Conservation (phyloP, 139 green algal genomes). For the Pycnococcus provasolii region DNA sequence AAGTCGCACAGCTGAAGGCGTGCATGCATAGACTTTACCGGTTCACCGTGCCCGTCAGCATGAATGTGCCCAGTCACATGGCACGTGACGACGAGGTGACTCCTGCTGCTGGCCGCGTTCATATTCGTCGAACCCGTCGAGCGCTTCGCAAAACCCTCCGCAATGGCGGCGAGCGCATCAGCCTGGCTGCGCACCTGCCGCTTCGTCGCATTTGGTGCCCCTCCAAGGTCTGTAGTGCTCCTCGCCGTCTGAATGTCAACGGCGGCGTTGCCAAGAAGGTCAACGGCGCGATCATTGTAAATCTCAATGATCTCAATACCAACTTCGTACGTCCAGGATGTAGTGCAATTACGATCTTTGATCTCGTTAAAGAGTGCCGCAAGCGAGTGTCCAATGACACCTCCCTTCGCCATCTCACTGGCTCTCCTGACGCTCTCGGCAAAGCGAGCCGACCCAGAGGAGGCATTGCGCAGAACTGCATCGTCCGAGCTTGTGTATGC, state of each 20-base stretch:
- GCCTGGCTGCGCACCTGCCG: too few relatives aligned
- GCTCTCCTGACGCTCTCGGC: conserved; percentile 25
- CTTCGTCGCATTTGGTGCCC: background rate
- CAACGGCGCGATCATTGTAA: conserved; percentile 35
- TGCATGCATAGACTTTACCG: background rate
- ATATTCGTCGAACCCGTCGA: conserved; percentile 21
- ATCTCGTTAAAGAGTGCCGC: too few relatives aligned
- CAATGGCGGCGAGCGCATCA: conserved; percentile 25
- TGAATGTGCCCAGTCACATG: background rate
- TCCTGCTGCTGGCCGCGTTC: conserved; percentile 27
- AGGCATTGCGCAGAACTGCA: background rate
- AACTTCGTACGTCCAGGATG: conserved; percentile 13
- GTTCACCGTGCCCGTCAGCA: too few relatives aligned
- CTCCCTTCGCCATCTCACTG: background rate
- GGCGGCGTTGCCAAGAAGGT: conserved; percentile 26
- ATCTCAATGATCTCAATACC: conserved; percentile 34
- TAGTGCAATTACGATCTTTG: too few relatives aligned
- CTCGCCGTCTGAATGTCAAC: conserved; percentile 3
- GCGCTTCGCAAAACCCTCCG: conserved; percentile 7
- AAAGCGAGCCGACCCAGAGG: conserved; percentile 26
- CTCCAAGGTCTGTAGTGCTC: background rate
- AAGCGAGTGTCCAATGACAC: background rate
- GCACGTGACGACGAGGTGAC: conserved; percentile 34
- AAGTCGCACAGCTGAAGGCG: conserved; percentile 66
- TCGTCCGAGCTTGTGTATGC: background rate